phyloP scores from a whole-genome alignment of 2,329 filamentous ascomycete species.

The Xylaria sp. region DNA sequence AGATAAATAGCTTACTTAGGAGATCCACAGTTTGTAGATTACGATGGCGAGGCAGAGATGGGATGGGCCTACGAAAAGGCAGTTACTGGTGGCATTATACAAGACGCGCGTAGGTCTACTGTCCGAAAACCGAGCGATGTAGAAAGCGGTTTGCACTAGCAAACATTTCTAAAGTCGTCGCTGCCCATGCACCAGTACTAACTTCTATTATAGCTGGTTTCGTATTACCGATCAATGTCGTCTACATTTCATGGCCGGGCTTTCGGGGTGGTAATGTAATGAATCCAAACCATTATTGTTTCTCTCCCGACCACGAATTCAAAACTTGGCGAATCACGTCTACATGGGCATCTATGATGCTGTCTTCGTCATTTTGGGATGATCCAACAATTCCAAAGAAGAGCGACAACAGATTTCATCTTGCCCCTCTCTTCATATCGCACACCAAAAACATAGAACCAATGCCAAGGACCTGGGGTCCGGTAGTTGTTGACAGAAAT shows the following conservation, averaged over 20 bases:
- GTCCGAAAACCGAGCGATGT: background rate
- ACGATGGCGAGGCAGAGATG: constrained; percentile 6
- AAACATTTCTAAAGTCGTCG: background rate
- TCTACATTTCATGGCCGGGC: background rate
- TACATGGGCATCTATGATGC: background rate
- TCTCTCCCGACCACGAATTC: background rate
- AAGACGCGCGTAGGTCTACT: background rate
- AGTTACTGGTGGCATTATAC: background rate
- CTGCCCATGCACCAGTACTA: background rate
- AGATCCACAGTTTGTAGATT: background rate
- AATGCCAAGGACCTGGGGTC: background rate
- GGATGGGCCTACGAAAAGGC: background rate
- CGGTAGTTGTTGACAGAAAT: background rate
- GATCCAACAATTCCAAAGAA: background rate
- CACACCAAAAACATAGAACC: background rate
- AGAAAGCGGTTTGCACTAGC: background rate
- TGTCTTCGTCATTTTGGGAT: background rate
- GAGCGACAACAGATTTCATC: background rate
- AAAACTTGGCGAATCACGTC: background rate
- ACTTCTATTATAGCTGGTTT: background rate
- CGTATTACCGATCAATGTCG: background rate
- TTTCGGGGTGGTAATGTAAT: background rate
- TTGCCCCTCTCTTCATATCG: background rate
- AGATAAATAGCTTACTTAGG: background rate
- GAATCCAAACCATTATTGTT: background rate